Evolutionary conservation across 768 basidiomycete species (phyloP).

Genomic region (Infundibulicybe gibba): DNA sequence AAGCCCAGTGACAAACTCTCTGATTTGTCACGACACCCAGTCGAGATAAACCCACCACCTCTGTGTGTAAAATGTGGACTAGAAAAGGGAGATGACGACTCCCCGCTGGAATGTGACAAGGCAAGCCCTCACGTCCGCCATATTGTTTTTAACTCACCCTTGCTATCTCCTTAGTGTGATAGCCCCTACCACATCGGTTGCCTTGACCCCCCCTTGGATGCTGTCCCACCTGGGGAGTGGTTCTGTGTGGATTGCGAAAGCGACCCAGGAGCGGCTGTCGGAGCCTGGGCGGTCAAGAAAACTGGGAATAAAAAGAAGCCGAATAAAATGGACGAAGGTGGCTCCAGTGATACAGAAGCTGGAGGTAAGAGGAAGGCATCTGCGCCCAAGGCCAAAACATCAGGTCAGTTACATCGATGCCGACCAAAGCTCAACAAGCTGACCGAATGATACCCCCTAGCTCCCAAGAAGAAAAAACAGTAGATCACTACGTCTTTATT

Average conservation of each 20-base stretch:
- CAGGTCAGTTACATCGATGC: constrained; percentile 24
- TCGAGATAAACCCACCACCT: constrained; percentile 63
- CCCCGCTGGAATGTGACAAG: constrained; percentile 89
- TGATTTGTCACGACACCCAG: constrained; percentile 78
- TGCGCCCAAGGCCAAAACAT: constrained; percentile 24
- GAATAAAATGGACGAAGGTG: constrained; percentile 12
- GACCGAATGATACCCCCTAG: neutral
- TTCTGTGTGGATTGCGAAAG: constrained; percentile 77
- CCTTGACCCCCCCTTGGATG: constrained; percentile 70
- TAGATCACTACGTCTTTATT: neutral
- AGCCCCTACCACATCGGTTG: constrained; percentile 83
- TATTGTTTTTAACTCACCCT: neutral
- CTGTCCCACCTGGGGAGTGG: constrained; percentile 88
- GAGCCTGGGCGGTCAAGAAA: constrained; percentile 27
- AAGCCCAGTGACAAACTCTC: constrained; percentile 70
- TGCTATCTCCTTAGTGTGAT: constrained; percentile 64
- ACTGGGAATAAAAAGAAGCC: constrained; percentile 13
- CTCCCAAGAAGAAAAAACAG: constrained; percentile 16
- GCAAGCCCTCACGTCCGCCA: constrained; percentile 27
- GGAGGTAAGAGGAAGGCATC: constrained; percentile 43
- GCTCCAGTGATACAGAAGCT: constrained; percentile 17
- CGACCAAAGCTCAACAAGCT: neutral
- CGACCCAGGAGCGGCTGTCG: constrained; percentile 54
- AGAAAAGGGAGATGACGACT: constrained; percentile 69
- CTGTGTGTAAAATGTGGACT: constrained; percentile 69